Percentiles rank a stretch among this genome's conserved stretches.
Evolutionary conservation across 768 basidiomycete species (phyloP).

Genomic region (Baorangia bicolor): DNA sequence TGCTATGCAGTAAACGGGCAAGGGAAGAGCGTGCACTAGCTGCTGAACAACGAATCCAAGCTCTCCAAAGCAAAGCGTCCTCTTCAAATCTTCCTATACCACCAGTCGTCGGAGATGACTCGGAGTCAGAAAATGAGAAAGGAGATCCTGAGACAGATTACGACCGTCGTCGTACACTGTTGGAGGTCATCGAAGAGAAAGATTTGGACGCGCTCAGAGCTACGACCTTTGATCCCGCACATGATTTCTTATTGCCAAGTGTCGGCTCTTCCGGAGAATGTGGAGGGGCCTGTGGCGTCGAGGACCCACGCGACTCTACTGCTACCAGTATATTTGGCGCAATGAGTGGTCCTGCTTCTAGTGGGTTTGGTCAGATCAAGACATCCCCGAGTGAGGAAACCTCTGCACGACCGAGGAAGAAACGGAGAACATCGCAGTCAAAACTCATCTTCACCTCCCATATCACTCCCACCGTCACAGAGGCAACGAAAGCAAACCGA

Average conservation of each 20-base stretch:
- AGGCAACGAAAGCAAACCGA: conserved; percentile 38
- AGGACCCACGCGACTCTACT: neutral
- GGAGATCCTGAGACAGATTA: conserved; percentile 44
- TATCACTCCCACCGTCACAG: neutral
- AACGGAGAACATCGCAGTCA: conserved; percentile 19
- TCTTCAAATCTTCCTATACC: conserved; percentile 14
- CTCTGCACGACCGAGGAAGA: conserved; percentile 15
- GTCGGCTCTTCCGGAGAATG: neutral
- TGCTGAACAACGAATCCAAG: conserved; percentile 59
- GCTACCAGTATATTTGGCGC: neutral
- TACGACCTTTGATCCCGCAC: conserved; percentile 45
- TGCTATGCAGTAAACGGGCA: conserved; percentile 61
- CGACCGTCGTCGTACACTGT: conserved; percentile 52
- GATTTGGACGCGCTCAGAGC: conserved; percentile 45
- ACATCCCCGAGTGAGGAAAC: neutral
- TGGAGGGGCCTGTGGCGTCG: conserved; percentile 1
- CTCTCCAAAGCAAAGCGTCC: conserved; percentile 37
- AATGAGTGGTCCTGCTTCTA: neutral
- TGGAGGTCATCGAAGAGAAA: conserved; percentile 44
- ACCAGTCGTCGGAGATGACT: conserved; percentile 27
- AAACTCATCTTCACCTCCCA: conserved; percentile 5
- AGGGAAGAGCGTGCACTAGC: conserved; percentile 77
- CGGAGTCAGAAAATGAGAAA: conserved; percentile 40
- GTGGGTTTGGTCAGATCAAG: neutral
- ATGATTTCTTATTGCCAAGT: conserved; percentile 49